Evolutionary conservation across 352 stramenopile species (phyloP), one percentile per base, ranked within the genome.

Genomic region (Phytophthora cactorum): DNA sequence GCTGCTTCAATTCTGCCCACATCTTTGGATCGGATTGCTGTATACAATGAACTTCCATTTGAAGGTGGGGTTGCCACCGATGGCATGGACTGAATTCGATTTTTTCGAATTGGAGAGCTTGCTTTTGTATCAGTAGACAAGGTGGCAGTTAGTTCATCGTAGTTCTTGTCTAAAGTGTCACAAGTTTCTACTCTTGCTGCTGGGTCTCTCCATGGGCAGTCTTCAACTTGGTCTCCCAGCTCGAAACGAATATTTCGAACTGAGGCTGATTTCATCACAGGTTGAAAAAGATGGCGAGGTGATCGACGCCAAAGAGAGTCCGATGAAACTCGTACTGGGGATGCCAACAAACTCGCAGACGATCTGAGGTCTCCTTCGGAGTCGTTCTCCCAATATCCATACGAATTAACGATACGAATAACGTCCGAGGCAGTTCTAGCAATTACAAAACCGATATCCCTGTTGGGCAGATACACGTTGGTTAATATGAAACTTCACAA

Each of bases 381-480:
- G 11, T 39, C 54, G 4, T 72, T 61, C 11, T 67, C 70, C 81
- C 81, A 90, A 17, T 74, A 79, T 3, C 73, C 77, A 44, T 90
- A 90, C 4, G 79, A 76, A 22, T 63, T 84, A 15, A 84, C 75
- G n/a, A 90, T 88, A n/a, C 78, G 68, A 14, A 86, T 75, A 27
- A 89, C 81, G 9, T 72, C 66, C 1, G 78, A 78, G 9, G 84
- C 80, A 8, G 54, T 76, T 66, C 75, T 82, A 4, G 81, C 77
- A 29, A 92, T 74, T 6, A 90, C 69, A 74, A 92, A 86, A 0
- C 84, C 81, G 60, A 90, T 85, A 66, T 92, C 84, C 0, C 84
- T 92, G 32, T 14, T 25, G 59, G 4, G 63, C 22, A 43, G 5
- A 12, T n/a, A 29, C 17, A 57, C n/a, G 43, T 58, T 38, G 45